Base-by-base conservation (phyloP, 2,329 filamentous ascomycete genomes). In the Hymenoscyphus scutula region DNA sequence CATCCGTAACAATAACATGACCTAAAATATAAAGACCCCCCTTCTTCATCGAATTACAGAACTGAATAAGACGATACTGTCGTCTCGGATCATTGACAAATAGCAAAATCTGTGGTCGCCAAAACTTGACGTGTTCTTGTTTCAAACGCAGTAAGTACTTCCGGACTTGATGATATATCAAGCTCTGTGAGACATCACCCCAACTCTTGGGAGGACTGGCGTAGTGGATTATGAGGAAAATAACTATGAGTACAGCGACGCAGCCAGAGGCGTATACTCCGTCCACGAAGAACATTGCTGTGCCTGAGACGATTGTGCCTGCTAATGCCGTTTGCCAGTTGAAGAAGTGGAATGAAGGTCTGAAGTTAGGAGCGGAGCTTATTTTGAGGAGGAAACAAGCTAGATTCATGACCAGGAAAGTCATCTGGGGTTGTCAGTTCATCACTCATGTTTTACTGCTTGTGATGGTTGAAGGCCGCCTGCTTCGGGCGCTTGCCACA, bases 111-210 rank as follows among this genome's bases (percentile, higher is more conserved):
- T 96, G 92, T 0, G 92, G 92, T 58, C 92, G 83, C 92, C 92
- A 96, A 74, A 96, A 96, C 72, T 96, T 96, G 75, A 96, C 92
- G 73, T 96, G 92, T 70, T 96, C 92, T 38, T 91, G 91, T 57
- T 86, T 88, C 32, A 96, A 79, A n/a, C 91, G 86, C 32, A 96
- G 79, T 32, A 96, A 77, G 71, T 96, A 96, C 71, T 96, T 96
- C 64, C 92, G 84, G 15, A 96, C 91, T 77, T 96, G 92, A 66
- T 89, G 86, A 71, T 96, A 96, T 59, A 96, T 96, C 64, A 96
- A 78, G 70, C 91, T 93, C 70, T 96, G 92, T 8, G 90, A 93
- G 19, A 96, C 91, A 74, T 96, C 92, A 1, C 92, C 92, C 92
- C 92, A 96, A 38, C 89, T 85, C 72, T 96, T 96, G 0, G 92